phyloP scores from a whole-genome alignment of 306 rosid genomes.

The Quercus dentata region DNA sequence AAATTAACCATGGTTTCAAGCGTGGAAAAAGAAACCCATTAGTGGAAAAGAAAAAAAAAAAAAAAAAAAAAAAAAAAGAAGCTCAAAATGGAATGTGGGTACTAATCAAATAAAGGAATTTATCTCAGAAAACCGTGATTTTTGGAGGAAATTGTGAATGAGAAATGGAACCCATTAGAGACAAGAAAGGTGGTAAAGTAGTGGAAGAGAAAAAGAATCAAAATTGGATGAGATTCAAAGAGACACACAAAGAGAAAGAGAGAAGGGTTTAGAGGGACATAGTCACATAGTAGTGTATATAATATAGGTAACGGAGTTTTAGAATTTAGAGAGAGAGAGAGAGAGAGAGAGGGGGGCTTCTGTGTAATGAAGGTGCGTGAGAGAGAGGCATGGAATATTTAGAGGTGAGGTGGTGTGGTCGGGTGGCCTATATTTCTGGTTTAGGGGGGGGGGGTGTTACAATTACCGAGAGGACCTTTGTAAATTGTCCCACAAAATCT shows the following conservation, averaged over 20 bases:
- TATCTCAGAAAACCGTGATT: conserved; percentile 10
- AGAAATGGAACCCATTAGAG: conserved; percentile 33
- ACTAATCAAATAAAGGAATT: not conserved
- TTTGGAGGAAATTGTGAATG: not conserved
- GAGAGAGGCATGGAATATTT: conserved; percentile 43
- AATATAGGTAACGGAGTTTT: not conserved
- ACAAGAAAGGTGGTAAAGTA: conserved; percentile 2
- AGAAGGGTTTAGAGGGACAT: not conserved
- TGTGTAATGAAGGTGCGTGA: conserved; percentile 22
- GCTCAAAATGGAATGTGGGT: no score
- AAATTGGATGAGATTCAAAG: conserved; percentile 28
- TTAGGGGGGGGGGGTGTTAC: not conserved
- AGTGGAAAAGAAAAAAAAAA: no score
- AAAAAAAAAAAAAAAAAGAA: no score
- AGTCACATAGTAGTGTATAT: no score
- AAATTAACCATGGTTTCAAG: no score
- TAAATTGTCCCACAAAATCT: conserved; percentile 20
- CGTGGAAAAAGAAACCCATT: no score
- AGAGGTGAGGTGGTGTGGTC: conserved; percentile 28
- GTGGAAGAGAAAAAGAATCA: conserved; percentile 1
- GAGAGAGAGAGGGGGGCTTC: conserved; percentile 23
- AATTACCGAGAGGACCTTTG: conserved; percentile 47
- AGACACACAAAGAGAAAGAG: not conserved
- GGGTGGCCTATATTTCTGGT: conserved; percentile 4
- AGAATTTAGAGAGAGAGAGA: conserved; percentile 1